Base-by-base conservation (phyloP, 2,329 filamentous ascomycete species). In the Teratosphaeria viscida region DNA sequence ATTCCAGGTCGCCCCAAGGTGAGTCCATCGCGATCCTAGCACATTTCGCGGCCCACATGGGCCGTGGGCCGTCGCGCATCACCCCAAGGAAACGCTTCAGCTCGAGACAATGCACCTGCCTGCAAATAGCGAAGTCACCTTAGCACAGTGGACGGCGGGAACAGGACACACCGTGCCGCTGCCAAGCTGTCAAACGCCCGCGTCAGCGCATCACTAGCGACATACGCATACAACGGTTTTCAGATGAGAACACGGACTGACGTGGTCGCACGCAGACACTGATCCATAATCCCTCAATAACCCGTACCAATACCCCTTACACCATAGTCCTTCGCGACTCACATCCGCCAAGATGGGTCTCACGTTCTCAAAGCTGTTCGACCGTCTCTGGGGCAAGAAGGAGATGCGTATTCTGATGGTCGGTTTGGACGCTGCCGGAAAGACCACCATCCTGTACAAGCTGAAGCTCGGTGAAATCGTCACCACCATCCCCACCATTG, bases 351-450 rank as follows among this genome's bases (percentile, higher is more conserved):
- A 75, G 68, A 97, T 97, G 92, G 92, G 92, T 79, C 89, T 88
- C 72, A 88, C 90, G 78, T 82, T 96, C 76, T 95, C 90, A 71
- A 96, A 95, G 81, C 87, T 96, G 79, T 92, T 96, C 87, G 89
- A 90, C 78, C 96, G 95, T 86, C 90, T 97, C 81, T 97, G 96
- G 81, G 92, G 92, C 78, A 95, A 92, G 68, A 96, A 96, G 82
- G 92, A 97, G 81, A 96, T 97, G 91, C 89, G 92, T 72, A 87
- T 99, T 75, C 81, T 97, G 74, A 99, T 99, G 94, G 83, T 99
- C 69, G 94, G 94, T 70, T 85, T 97, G 70, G 94, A 99, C 78
- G 94, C 94, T 66, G 94, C 94, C 67, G 94, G 94, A 81, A 99
- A 99, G 83, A 99, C 94, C 55, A 96, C 94, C 59, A 97, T 97